These are phyloP conservation scores for carrot (Daucus carota) DNA, from an alignment of 129 eudicot genomes.

Conservation along the genomic window DH1_v3.0 NC_030383.2:12785501-12786000, in stretches of 20 bases:
- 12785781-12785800: conserved; percentile 41
- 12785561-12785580: conserved; percentile 26
- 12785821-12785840: conserved; percentile 56
- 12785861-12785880: conserved; percentile 53
- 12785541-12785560: conserved; percentile 36
- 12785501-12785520: conserved; percentile 10
- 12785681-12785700: conserved; percentile 34
- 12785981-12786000: conserved; percentile 40
- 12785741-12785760: conserved; percentile 44
- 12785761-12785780: conserved; percentile 58
- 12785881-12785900: conserved; percentile 42
- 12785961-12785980: conserved; percentile 53
- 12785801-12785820: conserved; percentile 49
- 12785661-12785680: conserved; percentile 36
- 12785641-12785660: conserved; percentile 32
- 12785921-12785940: conserved; percentile 35
- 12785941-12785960: conserved; percentile 52
- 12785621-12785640: conserved; percentile 27
- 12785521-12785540: conserved; percentile 4
- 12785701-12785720: conserved; percentile 22
- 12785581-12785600: conserved; percentile 37
- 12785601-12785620: conserved; percentile 30
- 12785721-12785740: conserved; percentile 23
- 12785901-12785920: conserved; percentile 41
- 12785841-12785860: conserved; percentile 58